Conservation (phyloP, 108 stramenopile species). For the Fragilaria radians region DNA sequence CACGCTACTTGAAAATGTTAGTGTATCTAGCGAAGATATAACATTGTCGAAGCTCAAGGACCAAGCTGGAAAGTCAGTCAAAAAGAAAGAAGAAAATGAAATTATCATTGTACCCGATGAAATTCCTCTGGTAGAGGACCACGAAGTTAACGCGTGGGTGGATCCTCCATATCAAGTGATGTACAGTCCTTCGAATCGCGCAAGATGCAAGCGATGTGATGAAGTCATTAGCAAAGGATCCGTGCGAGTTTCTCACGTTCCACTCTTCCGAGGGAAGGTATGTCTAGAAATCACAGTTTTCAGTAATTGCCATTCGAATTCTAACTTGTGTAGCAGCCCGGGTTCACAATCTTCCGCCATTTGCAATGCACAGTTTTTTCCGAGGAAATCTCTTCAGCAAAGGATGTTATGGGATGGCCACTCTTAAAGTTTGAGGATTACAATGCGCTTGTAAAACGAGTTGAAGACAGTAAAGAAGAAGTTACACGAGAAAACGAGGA, state of each 20-base stretch:
- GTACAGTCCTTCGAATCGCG: conserved; percentile 60
- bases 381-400: conserved; percentile 31
- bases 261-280: conserved; percentile 82
- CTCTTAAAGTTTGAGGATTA: conserved; percentile 46
- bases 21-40: not conserved
- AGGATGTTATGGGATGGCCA: conserved; percentile 58
- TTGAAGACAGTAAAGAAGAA: conserved; percentile 47
- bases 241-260: conserved; percentile 59
- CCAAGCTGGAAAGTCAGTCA: not conserved
- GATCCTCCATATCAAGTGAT: conserved; percentile 61
- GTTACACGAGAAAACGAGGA: conserved; percentile 66
- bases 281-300: not conserved
- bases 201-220: conserved; percentile 77
- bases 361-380: conserved; percentile 60
- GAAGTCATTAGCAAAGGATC: conserved; percentile 50
- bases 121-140: conserved; percentile 3
- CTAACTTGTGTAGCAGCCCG: conserved; percentile 30
- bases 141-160: conserved; percentile 33
- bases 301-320: not conserved
- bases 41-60: not conserved
- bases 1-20: not conserved
- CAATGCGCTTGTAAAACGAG: conserved; percentile 22
- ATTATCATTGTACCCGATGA: not conserved
- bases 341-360: conserved; percentile 73
- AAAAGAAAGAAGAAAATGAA: conserved; percentile 4